Conservation (phyloP, 352 stramenopile genomes). For the Pythium oligandrum region DNA sequence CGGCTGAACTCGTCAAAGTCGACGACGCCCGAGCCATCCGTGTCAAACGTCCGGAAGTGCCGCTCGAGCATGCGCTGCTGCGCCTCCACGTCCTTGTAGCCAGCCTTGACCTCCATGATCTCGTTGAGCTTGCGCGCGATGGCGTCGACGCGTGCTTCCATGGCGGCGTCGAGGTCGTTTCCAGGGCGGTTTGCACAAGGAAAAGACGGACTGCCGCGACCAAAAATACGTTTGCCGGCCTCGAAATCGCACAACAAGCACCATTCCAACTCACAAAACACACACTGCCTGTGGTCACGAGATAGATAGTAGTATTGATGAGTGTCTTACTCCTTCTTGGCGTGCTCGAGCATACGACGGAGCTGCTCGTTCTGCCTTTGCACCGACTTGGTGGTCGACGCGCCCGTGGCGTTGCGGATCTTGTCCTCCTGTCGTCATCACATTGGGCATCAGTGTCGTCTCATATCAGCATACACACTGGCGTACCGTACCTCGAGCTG, state of each 20-base stretch:
- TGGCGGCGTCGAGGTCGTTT: background rate
- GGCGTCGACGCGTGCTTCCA: slow-evolving; percentile 42
- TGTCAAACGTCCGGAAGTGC: slow-evolving; percentile 79
- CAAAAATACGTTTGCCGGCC: too few species aligned
- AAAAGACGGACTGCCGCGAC: background rate
- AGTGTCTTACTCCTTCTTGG: slow-evolving; percentile 2
- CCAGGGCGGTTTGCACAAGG: too few species aligned
- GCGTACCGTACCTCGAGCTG: slow-evolving; percentile 45
- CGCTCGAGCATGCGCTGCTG: slow-evolving; percentile 53
- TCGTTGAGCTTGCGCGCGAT: slow-evolving; percentile 50
- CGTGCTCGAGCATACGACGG: slow-evolving; percentile 20
- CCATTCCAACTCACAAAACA: too few species aligned
- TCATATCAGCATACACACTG: slow-evolving; percentile 2
- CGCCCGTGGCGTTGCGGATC: slow-evolving; percentile 51
- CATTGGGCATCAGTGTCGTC: slow-evolving; percentile 1
- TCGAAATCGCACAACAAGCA: too few species aligned
- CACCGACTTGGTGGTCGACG: slow-evolving; percentile 36
- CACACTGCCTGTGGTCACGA: too few species aligned
- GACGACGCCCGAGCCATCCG: slow-evolving; percentile 58
- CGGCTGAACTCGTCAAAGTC: slow-evolving; percentile 88
- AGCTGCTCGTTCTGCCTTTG: slow-evolving; percentile 70
- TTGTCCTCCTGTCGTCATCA: slow-evolving; percentile 39
- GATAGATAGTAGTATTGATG: too few species aligned
- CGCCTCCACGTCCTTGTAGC: slow-evolving; percentile 50
- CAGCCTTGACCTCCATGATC: slow-evolving; percentile 69